A percentile compares a stretch with the other conserved stretches of the same genome.
Conservation (phyloP, 2,329 filamentous ascomycete species). For the Ophiostoma novo-ulmi region DNA sequence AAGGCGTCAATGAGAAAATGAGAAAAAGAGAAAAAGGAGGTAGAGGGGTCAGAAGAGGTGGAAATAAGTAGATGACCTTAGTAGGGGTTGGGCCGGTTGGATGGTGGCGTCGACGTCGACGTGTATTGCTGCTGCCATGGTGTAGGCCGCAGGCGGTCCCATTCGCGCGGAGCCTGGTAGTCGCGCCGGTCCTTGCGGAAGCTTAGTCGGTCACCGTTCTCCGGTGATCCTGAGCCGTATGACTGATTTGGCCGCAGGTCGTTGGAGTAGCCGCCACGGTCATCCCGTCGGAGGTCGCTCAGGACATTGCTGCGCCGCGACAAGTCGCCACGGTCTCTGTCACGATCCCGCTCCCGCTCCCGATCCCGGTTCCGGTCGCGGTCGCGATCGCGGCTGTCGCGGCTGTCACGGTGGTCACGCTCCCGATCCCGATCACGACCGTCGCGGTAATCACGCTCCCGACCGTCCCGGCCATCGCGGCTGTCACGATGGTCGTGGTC, state of each 20-base stretch:
- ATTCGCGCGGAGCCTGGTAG: slow-evolving; percentile 25
- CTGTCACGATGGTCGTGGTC: slow-evolving; percentile 26
- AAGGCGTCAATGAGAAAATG: neutral
- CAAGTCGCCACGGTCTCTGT: slow-evolving; percentile 34
- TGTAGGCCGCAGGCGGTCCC: slow-evolving; percentile 28
- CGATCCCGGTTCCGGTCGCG: slow-evolving; percentile 22
- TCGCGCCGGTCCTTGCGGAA: slow-evolving; percentile 29
- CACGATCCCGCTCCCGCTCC: slow-evolving; percentile 20
- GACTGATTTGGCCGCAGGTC: slow-evolving; percentile 12
- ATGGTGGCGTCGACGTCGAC: neutral
- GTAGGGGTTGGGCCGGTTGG: slow-evolving; percentile 2
- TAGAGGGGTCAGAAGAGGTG: neutral
- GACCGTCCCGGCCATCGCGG: slow-evolving; percentile 19
- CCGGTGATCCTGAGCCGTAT: slow-evolving; percentile 9
- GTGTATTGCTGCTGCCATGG: slow-evolving; percentile 29
- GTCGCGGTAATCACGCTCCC: slow-evolving; percentile 21
- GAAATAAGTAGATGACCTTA: neutral
- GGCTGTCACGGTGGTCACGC: slow-evolving; percentile 19
- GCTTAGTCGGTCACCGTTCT: slow-evolving; percentile 29
- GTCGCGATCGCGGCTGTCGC: slow-evolving; percentile 21
- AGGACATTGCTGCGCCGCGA: slow-evolving; percentile 31
- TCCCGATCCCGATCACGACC: slow-evolving; percentile 20
- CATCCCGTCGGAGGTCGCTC: slow-evolving; percentile 21
- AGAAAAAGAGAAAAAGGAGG: neutral
- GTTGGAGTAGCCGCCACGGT: slow-evolving; percentile 9